Conservation (phyloP, 495 filamentous ascomycete species). For the Talaromyces borbonicus region DNA sequence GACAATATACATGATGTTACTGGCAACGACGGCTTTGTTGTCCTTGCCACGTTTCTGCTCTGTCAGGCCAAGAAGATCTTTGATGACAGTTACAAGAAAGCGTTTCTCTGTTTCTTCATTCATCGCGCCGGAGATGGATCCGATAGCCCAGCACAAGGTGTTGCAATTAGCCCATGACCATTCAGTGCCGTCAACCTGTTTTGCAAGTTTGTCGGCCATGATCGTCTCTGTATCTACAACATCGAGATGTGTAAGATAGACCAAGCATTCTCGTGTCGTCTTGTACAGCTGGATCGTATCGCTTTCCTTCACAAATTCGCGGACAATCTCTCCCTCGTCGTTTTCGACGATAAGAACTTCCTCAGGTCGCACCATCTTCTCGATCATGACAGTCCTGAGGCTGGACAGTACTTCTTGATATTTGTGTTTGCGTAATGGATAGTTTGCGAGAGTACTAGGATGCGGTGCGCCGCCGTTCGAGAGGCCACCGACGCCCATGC, state of each 20-base stretch:
- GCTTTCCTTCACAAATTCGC: slow-evolving; percentile 97
- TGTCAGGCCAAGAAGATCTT: slow-evolving; percentile 93
- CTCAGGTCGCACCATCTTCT: slow-evolving; percentile 97
- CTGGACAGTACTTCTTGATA: slow-evolving; percentile 91
- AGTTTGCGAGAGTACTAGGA: slow-evolving; percentile 69
- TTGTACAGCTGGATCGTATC: slow-evolving; percentile 99
- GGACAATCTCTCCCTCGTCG: slow-evolving; percentile 97
- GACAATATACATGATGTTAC: slow-evolving; percentile 99
- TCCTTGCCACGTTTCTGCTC: slow-evolving; percentile 99
- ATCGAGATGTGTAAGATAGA: slow-evolving; percentile 95
- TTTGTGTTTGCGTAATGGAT: slow-evolving; percentile 92
- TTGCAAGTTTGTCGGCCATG: slow-evolving; percentile 95
- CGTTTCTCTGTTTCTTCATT: slow-evolving; percentile 98
- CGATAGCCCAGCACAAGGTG: slow-evolving; percentile 98
- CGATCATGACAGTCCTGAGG: slow-evolving; percentile 94
- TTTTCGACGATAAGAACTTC: slow-evolving; percentile 99
- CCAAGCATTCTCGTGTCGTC: slow-evolving; percentile 92
- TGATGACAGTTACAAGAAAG: slow-evolving; percentile 96
- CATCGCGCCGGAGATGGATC: slow-evolving; percentile 97
- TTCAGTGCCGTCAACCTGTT: slow-evolving; percentile 87
- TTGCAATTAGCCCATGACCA: slow-evolving; percentile 99
- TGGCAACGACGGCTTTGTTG: slow-evolving; percentile 97
- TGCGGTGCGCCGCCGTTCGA: slow-evolving; percentile 76
- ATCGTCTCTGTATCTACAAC: slow-evolving; percentile 96
- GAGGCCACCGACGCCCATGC: slow-evolving; percentile 60